phyloP scores from a whole-genome alignment of 164 flowering plant genomes.

The Magnolia officinalis region DNA sequence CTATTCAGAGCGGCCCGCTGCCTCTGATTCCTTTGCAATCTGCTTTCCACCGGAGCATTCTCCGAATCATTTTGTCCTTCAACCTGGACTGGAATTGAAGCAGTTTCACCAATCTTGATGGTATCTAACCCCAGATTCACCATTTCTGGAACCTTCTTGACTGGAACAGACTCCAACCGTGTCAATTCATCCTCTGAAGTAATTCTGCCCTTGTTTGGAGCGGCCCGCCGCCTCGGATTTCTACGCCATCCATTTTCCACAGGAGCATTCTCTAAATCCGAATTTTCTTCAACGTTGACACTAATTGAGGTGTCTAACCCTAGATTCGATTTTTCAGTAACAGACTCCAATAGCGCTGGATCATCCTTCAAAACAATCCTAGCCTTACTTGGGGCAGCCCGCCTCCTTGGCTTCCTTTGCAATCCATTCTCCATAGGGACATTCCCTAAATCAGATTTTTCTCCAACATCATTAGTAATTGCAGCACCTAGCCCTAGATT shows the following conservation, averaged over 20 bases:
- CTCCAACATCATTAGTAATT: neutral
- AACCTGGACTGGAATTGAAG: neutral
- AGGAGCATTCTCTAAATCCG: neutral
- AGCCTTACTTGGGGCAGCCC: neutral
- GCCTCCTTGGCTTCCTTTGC: neutral
- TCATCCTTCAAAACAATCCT: neutral
- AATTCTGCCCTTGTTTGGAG: neutral
- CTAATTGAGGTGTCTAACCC: neutral
- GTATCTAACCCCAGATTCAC: neutral
- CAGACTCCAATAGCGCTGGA: neutral
- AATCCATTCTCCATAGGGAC: neutral
- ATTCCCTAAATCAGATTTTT: neutral
- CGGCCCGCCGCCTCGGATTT: constrained; percentile 2
- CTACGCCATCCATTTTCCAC: neutral
- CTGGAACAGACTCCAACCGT: neutral
- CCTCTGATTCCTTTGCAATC: neutral
- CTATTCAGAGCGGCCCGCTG: neutral
- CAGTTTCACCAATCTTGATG: neutral
- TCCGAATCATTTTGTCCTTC: neutral
- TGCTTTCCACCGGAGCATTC: neutral
- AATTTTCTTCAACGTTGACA: neutral
- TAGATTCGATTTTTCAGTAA: neutral
- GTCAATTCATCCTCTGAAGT: neutral
- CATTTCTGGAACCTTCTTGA: neutral
- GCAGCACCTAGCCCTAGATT: neutral